Evolutionary conservation across 2,329 filamentous ascomycete species (phyloP).

Genomic region (Orbilia javanica): DNA sequence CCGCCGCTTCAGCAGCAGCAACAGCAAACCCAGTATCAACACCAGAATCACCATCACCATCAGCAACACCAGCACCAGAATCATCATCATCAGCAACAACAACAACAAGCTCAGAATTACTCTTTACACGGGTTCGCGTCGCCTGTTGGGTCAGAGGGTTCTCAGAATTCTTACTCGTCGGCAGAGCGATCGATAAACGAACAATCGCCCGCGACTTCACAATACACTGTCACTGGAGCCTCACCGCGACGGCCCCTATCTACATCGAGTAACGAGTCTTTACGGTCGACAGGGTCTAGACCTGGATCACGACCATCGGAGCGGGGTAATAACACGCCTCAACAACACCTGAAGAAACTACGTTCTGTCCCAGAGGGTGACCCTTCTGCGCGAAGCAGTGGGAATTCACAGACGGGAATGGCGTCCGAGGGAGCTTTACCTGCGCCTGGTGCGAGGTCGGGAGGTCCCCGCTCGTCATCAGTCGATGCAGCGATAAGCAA

Average conservation of each 20-base stretch:
- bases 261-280: constrained; percentile 54
- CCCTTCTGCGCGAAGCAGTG: constrained; percentile 48
- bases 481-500: constrained; percentile 89
- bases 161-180: constrained; percentile 49
- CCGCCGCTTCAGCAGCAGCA: constrained; percentile 22
- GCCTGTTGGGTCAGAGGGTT: constrained; percentile 44
- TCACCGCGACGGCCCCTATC: constrained; percentile 46
- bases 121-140: constrained; percentile 41
- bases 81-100: constrained; percentile 1
- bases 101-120: constrained; percentile 37
- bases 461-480: constrained; percentile 79
- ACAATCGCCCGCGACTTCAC: constrained; percentile 41
- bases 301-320: constrained; percentile 54
- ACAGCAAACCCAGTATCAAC: not conserved
- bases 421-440: constrained; percentile 59
- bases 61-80: not conserved
- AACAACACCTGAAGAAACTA: constrained; percentile 60
- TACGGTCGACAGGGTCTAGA: constrained; percentile 50
- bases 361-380: constrained; percentile 59
- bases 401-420: constrained; percentile 55
- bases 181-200: constrained; percentile 48
- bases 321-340: constrained; percentile 55
- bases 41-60: constrained; percentile 14
- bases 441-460: constrained; percentile 62
- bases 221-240: constrained; percentile 38